phyloP scores from a whole-genome alignment of 2,329 filamentous ascomycete species.

The Ceratocystis destructans region DNA sequence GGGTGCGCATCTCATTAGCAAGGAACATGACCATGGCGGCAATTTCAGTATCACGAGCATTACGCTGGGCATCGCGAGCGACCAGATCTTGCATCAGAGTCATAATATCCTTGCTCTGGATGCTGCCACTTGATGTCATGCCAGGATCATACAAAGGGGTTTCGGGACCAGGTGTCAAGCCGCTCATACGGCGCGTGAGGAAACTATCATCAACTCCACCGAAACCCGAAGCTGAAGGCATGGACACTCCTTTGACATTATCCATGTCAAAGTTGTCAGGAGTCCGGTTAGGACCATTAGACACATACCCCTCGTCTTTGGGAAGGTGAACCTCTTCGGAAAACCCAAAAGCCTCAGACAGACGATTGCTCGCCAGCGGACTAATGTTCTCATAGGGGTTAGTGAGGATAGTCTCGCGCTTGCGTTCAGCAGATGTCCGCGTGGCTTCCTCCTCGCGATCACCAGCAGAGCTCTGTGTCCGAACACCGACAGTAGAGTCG shows the following conservation, averaged over 20 bases:
- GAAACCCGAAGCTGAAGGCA: slow-evolving; percentile 23
- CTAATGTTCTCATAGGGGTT: slow-evolving; percentile 55
- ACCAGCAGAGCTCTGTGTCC: slow-evolving; percentile 26
- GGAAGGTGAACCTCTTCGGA: slow-evolving; percentile 7
- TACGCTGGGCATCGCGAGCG: slow-evolving; percentile 89
- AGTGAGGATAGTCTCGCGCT: slow-evolving; percentile 51
- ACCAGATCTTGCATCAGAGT: slow-evolving; percentile 97
- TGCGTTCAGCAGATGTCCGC: slow-evolving; percentile 42
- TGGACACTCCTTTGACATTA: slow-evolving; percentile 34
- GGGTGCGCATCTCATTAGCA: slow-evolving; percentile 91
- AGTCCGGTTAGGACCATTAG: slow-evolving; percentile 48
- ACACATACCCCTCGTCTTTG: slow-evolving; percentile 79
- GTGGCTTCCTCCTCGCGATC: slow-evolving; percentile 23
- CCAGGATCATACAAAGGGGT: slow-evolving; percentile 84
- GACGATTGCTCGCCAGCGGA: slow-evolving; percentile 43
- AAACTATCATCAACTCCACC: slow-evolving; percentile 53
- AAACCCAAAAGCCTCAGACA: slow-evolving; percentile 37
- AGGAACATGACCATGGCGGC: slow-evolving; percentile 85
- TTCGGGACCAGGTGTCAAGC: slow-evolving; percentile 80
- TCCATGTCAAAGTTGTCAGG: slow-evolving; percentile 38
- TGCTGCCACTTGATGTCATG: slow-evolving; percentile 59
- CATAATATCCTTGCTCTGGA: slow-evolving; percentile 92
- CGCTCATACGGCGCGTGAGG: slow-evolving; percentile 59
- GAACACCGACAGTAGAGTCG: not conserved
- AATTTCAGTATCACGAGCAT: slow-evolving; percentile 91